These are phyloP conservation scores for Articulospora tetracladia DNA, from an alignment of 495 filamentous ascomycete genomes.

Conservation along the genomic window DNA sequence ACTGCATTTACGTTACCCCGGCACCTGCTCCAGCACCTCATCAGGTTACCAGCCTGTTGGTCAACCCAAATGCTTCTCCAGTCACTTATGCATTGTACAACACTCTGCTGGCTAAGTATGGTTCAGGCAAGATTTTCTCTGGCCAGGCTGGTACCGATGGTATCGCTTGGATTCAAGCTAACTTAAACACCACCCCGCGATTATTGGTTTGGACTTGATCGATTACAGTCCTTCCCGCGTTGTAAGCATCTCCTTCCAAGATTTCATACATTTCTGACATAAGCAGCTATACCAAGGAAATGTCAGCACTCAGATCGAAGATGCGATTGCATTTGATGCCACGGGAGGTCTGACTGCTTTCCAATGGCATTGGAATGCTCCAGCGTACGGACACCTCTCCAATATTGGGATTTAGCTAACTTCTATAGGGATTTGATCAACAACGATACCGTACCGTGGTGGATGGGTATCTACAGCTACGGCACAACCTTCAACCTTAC, in stretches of 20 bases:
- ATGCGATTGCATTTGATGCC: slow-evolving; percentile 37
- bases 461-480: slow-evolving; percentile 42
- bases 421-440: slow-evolving; percentile 21
- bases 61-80: slow-evolving; percentile 28
- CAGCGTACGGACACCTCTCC: not conserved
- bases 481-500: slow-evolving; percentile 41
- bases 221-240: slow-evolving; percentile 44
- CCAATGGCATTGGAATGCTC: slow-evolving; percentile 40
- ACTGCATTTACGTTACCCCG: slow-evolving; percentile 36
- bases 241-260: slow-evolving; percentile 28
- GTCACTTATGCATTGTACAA: slow-evolving; percentile 28
- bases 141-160: slow-evolving; percentile 40
- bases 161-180: slow-evolving; percentile 33
- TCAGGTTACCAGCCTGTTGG: slow-evolving; percentile 28
- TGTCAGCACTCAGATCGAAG: slow-evolving; percentile 33
- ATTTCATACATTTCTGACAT: not conserved
- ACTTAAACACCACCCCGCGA: slow-evolving; percentile 42
- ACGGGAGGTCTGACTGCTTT: slow-evolving; percentile 42
- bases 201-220: slow-evolving; percentile 41
- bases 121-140: slow-evolving; percentile 19
- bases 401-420: not conserved
- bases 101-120: slow-evolving; percentile 28
- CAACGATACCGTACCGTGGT: slow-evolving; percentile 40
- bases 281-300: not conserved
- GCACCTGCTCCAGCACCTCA: slow-evolving; percentile 33